These are phyloP conservation scores for Trichoderma lentiforme DNA, from an alignment of 2,329 filamentous ascomycete species.

Conservation along the genomic window DNA sequence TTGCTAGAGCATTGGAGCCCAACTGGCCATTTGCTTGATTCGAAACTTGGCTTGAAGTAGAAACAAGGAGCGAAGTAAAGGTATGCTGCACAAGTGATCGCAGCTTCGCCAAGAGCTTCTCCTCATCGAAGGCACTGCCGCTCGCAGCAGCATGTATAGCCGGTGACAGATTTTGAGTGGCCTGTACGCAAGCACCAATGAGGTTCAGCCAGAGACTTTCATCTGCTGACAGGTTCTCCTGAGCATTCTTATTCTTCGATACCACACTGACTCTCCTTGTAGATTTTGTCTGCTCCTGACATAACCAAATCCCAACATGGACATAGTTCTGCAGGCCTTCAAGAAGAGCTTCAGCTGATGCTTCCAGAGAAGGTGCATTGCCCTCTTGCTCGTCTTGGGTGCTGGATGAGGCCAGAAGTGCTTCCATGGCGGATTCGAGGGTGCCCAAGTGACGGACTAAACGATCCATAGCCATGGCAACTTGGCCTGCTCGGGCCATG, in stretches of 20 bases:
- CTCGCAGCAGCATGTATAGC: slow-evolving; percentile 41
- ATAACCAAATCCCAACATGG: slow-evolving; percentile 92
- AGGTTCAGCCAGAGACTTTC: slow-evolving; percentile 59
- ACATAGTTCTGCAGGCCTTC: slow-evolving; percentile 82
- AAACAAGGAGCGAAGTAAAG: slow-evolving; percentile 80
- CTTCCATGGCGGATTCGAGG: slow-evolving; percentile 73
- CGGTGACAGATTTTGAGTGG: slow-evolving; percentile 62
- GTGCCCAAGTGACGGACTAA: slow-evolving; percentile 77
- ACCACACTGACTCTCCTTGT: slow-evolving; percentile 44
- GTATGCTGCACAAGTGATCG: slow-evolving; percentile 82
- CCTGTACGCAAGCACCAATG: slow-evolving; percentile 58
- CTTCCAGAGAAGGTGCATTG: slow-evolving; percentile 50
- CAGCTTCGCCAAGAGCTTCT: slow-evolving; percentile 63
- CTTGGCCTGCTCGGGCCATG: slow-evolving; percentile 82
- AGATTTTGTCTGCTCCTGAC: slow-evolving; percentile 75
- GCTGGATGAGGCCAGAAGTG: slow-evolving; percentile 58
- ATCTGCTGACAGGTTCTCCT: slow-evolving; percentile 48
- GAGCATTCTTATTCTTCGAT: slow-evolving; percentile 47
- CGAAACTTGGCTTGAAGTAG: slow-evolving; percentile 65
- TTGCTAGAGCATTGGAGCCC: slow-evolving; percentile 36
- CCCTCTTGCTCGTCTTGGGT: slow-evolving; percentile 43
- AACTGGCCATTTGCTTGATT: slow-evolving; percentile 35
- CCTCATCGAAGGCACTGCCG: slow-evolving; percentile 45
- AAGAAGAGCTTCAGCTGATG: slow-evolving; percentile 70
- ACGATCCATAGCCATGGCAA: slow-evolving; percentile 78